These are phyloP conservation scores for Cladobotryum mycophilum DNA, from an alignment of 2,329 filamentous ascomycete species.

Conservation along the genomic window DNA sequence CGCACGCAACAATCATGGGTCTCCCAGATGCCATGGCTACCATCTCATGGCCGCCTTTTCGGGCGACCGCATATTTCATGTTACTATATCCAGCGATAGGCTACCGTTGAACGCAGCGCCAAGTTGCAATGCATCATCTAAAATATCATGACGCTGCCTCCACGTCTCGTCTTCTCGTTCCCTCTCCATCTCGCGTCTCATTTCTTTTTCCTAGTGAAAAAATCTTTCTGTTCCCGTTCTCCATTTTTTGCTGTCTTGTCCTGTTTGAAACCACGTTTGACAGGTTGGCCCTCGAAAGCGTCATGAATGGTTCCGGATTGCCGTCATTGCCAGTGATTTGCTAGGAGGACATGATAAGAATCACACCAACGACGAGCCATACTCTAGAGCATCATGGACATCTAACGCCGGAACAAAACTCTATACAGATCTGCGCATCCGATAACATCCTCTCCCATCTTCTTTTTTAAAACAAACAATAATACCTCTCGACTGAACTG, in stretches of 20 bases:
- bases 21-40: too few relatives aligned
- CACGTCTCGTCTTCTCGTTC: constrained; percentile 1
- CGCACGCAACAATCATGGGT: too few relatives aligned
- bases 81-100: constrained; percentile 2
- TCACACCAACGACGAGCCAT: not conserved
- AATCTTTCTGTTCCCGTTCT: constrained; percentile 11
- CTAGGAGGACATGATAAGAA: constrained; percentile 5
- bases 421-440: too few relatives aligned
- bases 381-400: too few relatives aligned
- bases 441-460: not conserved
- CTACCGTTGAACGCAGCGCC: constrained; percentile 2
- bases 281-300: not conserved
- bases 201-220: constrained; percentile 2
- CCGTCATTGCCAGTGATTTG: constrained; percentile 9
- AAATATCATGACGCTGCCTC: not conserved
- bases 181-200: constrained; percentile 2
- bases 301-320: not conserved
- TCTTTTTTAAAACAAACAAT: not conserved
- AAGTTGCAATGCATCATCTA: too few relatives aligned
- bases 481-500: constrained; percentile 7
- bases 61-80: constrained; percentile 2
- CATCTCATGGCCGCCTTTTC: not conserved
- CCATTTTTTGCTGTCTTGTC: too few relatives aligned
- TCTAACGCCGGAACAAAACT: too few relatives aligned
- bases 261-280: not conserved